Evolutionary conservation across 208 protist species (phyloP).

Genomic region (Trypanosomatidae sp.): DNA sequence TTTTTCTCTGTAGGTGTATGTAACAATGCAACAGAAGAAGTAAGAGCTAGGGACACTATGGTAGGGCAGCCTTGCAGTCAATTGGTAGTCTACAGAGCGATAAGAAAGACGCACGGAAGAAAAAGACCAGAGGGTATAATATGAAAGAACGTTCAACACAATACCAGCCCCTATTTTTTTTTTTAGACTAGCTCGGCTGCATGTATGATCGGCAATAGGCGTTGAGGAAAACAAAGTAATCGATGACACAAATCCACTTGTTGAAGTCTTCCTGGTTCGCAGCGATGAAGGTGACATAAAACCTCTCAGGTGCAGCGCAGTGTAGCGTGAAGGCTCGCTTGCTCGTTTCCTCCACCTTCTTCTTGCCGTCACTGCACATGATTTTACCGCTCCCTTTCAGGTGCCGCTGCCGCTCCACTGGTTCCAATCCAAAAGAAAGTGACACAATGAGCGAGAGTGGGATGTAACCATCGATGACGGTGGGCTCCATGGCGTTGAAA

Average conservation of each 20-base stretch:
- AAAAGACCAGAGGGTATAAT: background rate
- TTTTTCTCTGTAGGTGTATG: no score
- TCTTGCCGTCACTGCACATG: slow-evolving; percentile 18
- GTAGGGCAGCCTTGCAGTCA: background rate
- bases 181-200: slow-evolving; percentile 6
- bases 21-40: background rate
- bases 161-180: no score
- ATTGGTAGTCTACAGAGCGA: background rate
- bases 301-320: slow-evolving; percentile 42
- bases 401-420: slow-evolving; percentile 27
- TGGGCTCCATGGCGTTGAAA: slow-evolving; percentile 31
- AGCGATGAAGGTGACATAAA: slow-evolving; percentile 59
- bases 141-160: background rate
- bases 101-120: background rate
- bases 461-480: slow-evolving; percentile 51
- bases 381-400: slow-evolving; percentile 26
- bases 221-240: slow-evolving; percentile 54
- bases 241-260: slow-evolving; percentile 34
- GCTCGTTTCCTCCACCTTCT: slow-evolving; percentile 21
- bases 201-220: slow-evolving; percentile 19
- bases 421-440: slow-evolving; percentile 36
- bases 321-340: slow-evolving; percentile 52
- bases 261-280: slow-evolving; percentile 37
- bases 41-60: no score
- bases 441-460: slow-evolving; percentile 44